A percentile compares a stretch with the other conserved stretches of the same genome.
phyloP scores from a whole-genome alignment of 805 yeast genomes.

The Lipomyces starkeyi region DNA sequence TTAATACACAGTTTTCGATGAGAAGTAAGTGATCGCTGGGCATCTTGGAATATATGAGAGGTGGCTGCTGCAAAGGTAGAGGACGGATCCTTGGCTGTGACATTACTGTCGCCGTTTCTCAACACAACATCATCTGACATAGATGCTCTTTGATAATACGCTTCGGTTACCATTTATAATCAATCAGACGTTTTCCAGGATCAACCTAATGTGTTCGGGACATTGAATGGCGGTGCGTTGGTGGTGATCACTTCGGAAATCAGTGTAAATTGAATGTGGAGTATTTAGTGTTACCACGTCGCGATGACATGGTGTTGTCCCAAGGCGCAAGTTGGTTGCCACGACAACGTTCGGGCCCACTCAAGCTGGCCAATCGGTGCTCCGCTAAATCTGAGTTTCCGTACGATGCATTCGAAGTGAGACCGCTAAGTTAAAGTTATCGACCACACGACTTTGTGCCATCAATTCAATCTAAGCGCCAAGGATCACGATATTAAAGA shows the following conservation, averaged over 20 bases:
- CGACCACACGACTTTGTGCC: not conserved
- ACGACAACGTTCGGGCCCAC: not conserved
- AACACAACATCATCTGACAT: not conserved
- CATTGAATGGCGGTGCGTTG: too few relatives aligned
- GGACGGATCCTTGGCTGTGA: not conserved
- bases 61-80: conserved; percentile 14
- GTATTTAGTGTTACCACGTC: not conserved
- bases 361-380: not conserved
- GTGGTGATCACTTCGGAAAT: not conserved
- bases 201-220: not conserved
- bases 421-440: not conserved
- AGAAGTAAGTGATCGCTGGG: conserved; percentile 73
- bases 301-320: not conserved
- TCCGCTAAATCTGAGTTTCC: not conserved
- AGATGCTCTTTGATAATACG: not conserved
- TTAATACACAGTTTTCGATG: conserved; percentile 76
- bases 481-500: not conserved
- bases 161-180: not conserved
- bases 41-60: conserved; percentile 77
- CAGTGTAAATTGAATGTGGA: not conserved
- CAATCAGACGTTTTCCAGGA: not conserved
- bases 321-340: not conserved
- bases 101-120: not conserved
- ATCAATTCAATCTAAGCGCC: not conserved
- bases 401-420: too few relatives aligned